Evolutionary conservation across 306 rosid genomes (phyloP).

Genomic region (Castanopsis chinensis): DNA sequence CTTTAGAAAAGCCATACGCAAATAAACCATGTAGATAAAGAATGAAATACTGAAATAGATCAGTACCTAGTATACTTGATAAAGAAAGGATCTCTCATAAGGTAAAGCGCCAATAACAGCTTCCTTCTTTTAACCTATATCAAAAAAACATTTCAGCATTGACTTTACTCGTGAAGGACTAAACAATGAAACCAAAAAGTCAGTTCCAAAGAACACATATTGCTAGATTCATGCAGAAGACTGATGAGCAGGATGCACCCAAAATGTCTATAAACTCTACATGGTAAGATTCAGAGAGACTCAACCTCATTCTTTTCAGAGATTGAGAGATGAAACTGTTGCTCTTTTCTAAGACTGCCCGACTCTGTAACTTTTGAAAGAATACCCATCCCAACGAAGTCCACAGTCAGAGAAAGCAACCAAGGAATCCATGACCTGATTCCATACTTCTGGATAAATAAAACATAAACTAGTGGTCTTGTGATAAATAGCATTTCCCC

Average conservation of each 20-base stretch:
- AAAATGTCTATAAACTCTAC: neutral
- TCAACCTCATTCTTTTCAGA: conserved; percentile 87
- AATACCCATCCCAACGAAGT: conserved; percentile 54
- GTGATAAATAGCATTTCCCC: conserved; percentile 76
- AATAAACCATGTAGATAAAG: neutral
- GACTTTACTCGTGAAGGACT: neutral
- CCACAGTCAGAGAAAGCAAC: conserved; percentile 75
- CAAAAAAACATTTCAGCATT: conserved; percentile 17
- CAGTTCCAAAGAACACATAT: neutral
- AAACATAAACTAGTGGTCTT: conserved; percentile 86
- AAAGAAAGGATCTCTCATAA: conserved; percentile 98
- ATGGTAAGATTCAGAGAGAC: conserved; percentile 17
- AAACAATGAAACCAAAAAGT: conserved; percentile 5
- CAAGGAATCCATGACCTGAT: conserved; percentile 89
- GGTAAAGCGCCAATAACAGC: conserved; percentile 76
- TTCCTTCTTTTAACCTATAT: conserved; percentile 73
- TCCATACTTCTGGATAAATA: conserved; percentile 70
- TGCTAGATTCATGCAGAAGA: conserved; percentile 1
- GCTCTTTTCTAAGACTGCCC: conserved; percentile 33
- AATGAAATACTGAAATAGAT: conserved; percentile 1
- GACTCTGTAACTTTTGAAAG: conserved; percentile 55
- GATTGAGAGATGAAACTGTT: conserved; percentile 47
- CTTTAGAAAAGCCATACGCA: neutral
- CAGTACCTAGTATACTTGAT: conserved; percentile 73
- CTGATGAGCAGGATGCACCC: neutral